phyloP scores from a whole-genome alignment of 805 yeast genomes.

The Nadsonia fulvescens region DNA sequence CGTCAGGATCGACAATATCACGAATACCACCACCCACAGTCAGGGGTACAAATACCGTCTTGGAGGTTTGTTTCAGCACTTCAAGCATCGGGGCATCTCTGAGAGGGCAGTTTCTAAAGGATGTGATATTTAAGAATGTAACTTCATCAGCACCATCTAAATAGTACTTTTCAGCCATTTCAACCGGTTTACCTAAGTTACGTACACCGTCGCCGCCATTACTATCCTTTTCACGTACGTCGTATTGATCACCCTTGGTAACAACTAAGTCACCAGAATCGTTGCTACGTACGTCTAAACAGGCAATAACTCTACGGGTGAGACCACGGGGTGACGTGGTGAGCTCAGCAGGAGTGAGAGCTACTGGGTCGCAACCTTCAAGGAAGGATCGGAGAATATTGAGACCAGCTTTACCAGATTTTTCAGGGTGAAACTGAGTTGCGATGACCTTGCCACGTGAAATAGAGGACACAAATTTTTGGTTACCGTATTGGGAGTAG shows the following conservation, averaged over 20 bases:
- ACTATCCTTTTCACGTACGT: slow-evolving; percentile 63
- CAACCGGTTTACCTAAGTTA: slow-evolving; percentile 92
- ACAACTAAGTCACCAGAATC: slow-evolving; percentile 92
- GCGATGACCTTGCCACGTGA: slow-evolving; percentile 68
- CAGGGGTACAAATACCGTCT: slow-evolving; percentile 85
- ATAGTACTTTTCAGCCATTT: slow-evolving; percentile 78
- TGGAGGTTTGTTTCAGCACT: slow-evolving; percentile 66
- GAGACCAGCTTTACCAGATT: slow-evolving; percentile 83
- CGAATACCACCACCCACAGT: slow-evolving; percentile 98
- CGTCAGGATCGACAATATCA: slow-evolving; percentile 69
- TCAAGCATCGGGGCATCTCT: slow-evolving; percentile 91
- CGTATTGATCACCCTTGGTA: slow-evolving; percentile 96
- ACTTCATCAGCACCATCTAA: slow-evolving; percentile 95
- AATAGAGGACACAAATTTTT: slow-evolving; percentile 70
- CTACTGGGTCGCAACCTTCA: slow-evolving; percentile 20
- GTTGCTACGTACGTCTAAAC: slow-evolving; percentile 90
- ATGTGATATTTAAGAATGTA: slow-evolving; percentile 85
- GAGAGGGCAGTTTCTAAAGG: slow-evolving; percentile 86
- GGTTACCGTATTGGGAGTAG: slow-evolving; percentile 53
- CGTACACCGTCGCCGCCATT: slow-evolving; percentile 40
- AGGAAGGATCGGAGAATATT: slow-evolving; percentile 58
- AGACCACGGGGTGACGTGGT: slow-evolving; percentile 29
- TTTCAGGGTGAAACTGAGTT: slow-evolving; percentile 98
- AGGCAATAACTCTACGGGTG: slow-evolving; percentile 84
- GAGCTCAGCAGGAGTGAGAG: slow-evolving; percentile 2